phyloP scores from a whole-genome alignment of 2,329 filamentous ascomycete genomes.

The Fusarium tuaranense region DNA sequence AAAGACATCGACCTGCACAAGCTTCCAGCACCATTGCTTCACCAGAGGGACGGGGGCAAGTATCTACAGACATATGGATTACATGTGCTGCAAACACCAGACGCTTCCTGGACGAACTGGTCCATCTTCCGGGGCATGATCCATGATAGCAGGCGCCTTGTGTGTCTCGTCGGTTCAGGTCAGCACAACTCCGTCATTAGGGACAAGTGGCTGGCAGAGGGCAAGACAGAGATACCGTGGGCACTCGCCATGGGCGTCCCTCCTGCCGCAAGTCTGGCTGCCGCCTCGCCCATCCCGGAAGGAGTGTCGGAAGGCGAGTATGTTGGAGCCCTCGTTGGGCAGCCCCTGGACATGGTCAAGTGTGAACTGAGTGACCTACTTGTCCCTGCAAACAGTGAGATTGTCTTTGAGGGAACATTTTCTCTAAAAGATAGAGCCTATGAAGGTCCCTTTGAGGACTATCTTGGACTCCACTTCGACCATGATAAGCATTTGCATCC shows the following conservation, averaged over 20 bases:
- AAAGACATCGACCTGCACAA: conserved; percentile 45
- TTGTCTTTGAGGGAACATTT: conserved; percentile 60
- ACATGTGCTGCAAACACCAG: conserved; percentile 58
- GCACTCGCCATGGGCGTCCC: conserved; percentile 61
- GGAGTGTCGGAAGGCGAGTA: conserved; percentile 59
- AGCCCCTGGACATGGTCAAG: conserved; percentile 60
- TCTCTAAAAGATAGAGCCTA: conserved; percentile 48
- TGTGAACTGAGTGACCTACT: conserved; percentile 61
- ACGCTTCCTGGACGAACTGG: conserved; percentile 62
- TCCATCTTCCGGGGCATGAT: conserved; percentile 61
- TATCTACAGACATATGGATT: conserved; percentile 66
- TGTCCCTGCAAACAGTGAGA: conserved; percentile 62
- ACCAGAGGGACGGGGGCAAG: conserved; percentile 60
- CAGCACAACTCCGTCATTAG: conserved; percentile 62
- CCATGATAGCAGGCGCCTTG: conserved; percentile 54
- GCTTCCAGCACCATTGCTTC: conserved; percentile 56
- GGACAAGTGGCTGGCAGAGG: conserved; percentile 58
- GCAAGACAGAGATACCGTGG: conserved; percentile 58
- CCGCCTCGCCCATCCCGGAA: conserved; percentile 29
- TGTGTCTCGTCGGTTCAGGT: conserved; percentile 55
- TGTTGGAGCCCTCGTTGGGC: conserved; percentile 58
- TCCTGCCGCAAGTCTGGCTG: conserved; percentile 59
- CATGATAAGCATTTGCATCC: conserved; percentile 3
- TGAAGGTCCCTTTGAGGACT: conserved; percentile 62
- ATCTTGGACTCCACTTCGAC: neutral